phyloP scores from a whole-genome alignment of 495 filamentous ascomycete species.

The Xylaria palmicola region DNA sequence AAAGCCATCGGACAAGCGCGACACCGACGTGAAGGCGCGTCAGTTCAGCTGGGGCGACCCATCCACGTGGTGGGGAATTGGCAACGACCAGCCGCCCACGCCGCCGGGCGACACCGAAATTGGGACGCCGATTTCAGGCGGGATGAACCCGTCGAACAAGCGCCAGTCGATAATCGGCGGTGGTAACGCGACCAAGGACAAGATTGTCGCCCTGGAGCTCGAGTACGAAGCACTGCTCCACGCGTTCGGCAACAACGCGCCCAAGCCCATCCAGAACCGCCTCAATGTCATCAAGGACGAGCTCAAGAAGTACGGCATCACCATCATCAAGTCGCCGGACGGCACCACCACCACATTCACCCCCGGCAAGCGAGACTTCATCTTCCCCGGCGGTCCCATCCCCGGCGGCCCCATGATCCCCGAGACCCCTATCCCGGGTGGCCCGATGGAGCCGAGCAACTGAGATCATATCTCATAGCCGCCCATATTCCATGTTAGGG shows the following conservation, averaged over 20 bases:
- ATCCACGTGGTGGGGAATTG: slow-evolving; percentile 15
- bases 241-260: slow-evolving; percentile 22
- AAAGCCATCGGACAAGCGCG: slow-evolving; percentile 63
- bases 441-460: slow-evolving; percentile 20
- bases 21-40: slow-evolving; percentile 45
- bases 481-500: neutral
- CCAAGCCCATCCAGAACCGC: slow-evolving; percentile 26
- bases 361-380: slow-evolving; percentile 33
- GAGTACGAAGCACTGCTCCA: slow-evolving; percentile 27
- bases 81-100: slow-evolving; percentile 13
- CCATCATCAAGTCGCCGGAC: slow-evolving; percentile 35
- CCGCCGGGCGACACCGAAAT: slow-evolving; percentile 13
- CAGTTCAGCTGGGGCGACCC: slow-evolving; percentile 25
- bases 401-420: slow-evolving; percentile 16
- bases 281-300: slow-evolving; percentile 27
- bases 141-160: slow-evolving; percentile 18
- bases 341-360: slow-evolving; percentile 38
- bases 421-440: slow-evolving; percentile 26
- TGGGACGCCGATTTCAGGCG: slow-evolving; percentile 13
- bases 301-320: slow-evolving; percentile 39
- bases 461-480: neutral
- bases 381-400: slow-evolving; percentile 17
- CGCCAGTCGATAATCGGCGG: slow-evolving; percentile 24
- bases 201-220: slow-evolving; percentile 30
- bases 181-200: slow-evolving; percentile 20